phyloP scores from a whole-genome alignment of 495 filamentous ascomycete species.

The Amphirosellinia nigrospora region DNA sequence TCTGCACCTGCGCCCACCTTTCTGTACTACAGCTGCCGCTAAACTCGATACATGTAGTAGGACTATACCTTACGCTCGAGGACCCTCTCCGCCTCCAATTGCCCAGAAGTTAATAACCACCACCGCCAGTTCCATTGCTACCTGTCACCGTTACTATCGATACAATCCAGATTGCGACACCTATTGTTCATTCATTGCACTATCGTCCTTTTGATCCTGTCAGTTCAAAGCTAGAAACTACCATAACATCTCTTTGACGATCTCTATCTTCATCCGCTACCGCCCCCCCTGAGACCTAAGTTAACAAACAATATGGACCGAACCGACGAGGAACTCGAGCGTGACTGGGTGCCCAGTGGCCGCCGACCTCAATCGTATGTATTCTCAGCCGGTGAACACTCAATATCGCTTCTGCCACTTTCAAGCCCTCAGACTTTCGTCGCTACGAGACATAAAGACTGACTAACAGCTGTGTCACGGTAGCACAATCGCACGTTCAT shows the following conservation, averaged over 20 bases:
- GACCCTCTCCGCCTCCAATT: constrained; percentile 39
- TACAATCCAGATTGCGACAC: constrained; percentile 7
- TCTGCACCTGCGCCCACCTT: constrained; percentile 26
- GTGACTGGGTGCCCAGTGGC: constrained; percentile 77
- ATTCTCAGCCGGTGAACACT: constrained; percentile 23
- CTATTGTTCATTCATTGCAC: constrained; percentile 1
- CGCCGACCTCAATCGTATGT: constrained; percentile 83
- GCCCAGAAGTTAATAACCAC: constrained; percentile 28
- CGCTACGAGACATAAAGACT: neutral
- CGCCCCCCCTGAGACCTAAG: constrained; percentile 6
- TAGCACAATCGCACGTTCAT: constrained; percentile 87
- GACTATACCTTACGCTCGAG: constrained; percentile 24
- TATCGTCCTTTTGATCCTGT: neutral
- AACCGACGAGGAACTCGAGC: constrained; percentile 69
- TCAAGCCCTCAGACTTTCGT: neutral
- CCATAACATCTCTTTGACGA: neutral
- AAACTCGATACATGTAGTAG: constrained; percentile 23
- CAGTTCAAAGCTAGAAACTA: neutral
- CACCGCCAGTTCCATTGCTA: constrained; percentile 24
- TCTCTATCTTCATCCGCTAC: neutral
- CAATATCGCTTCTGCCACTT: neutral
- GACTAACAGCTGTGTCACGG: constrained; percentile 16
- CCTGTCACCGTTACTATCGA: constrained; percentile 32
- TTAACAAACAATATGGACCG: constrained; percentile 39
- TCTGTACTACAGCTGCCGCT: constrained; percentile 17